Evolutionary conservation across 352 stramenopile species (phyloP).

Genomic region (Salisapilia sapeloensis): DNA sequence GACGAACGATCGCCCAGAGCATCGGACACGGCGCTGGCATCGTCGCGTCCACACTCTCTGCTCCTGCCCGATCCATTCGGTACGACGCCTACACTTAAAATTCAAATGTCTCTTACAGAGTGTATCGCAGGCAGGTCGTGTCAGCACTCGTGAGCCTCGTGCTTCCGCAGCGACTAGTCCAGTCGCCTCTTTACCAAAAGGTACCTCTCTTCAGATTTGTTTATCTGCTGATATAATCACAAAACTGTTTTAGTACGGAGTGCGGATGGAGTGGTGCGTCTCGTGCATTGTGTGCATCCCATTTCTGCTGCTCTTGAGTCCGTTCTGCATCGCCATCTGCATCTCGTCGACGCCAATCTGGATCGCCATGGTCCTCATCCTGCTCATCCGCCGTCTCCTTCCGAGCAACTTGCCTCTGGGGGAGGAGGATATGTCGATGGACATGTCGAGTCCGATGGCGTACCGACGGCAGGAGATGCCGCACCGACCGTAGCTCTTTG

Average conservation of each 20-base stretch:
- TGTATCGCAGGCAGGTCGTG: too few relatives aligned
- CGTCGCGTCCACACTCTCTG: too few relatives aligned
- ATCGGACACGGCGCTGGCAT: too few relatives aligned
- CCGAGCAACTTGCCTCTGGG: constrained; percentile 11
- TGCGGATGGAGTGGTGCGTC: constrained; percentile 51
- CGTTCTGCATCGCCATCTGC: constrained; percentile 54
- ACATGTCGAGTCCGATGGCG: too few relatives aligned
- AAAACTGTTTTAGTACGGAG: too few relatives aligned
- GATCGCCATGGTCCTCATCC: constrained; percentile 30
- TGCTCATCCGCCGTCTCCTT: constrained; percentile 32
- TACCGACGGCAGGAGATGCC: too few relatives aligned
- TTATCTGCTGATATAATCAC: constrained; percentile 13
- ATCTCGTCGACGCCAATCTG: constrained; percentile 71
- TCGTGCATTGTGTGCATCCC: constrained; percentile 49
- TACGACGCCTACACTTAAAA: too few relatives aligned
- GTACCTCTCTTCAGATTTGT: constrained; percentile 7
- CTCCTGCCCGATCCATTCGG: too few relatives aligned
- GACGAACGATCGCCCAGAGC: too few relatives aligned
- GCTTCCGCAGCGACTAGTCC: constrained; percentile 17
- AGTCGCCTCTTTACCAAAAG: constrained; percentile 17
- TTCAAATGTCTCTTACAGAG: too few relatives aligned
- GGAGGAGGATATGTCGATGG: constrained; percentile 26
- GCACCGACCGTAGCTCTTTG: too few relatives aligned
- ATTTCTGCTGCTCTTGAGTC: constrained; percentile 52
- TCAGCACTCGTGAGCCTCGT: constrained; percentile 16